phyloP scores from a whole-genome alignment of 352 stramenopile species.

The Blastocystis hominis region DNA sequence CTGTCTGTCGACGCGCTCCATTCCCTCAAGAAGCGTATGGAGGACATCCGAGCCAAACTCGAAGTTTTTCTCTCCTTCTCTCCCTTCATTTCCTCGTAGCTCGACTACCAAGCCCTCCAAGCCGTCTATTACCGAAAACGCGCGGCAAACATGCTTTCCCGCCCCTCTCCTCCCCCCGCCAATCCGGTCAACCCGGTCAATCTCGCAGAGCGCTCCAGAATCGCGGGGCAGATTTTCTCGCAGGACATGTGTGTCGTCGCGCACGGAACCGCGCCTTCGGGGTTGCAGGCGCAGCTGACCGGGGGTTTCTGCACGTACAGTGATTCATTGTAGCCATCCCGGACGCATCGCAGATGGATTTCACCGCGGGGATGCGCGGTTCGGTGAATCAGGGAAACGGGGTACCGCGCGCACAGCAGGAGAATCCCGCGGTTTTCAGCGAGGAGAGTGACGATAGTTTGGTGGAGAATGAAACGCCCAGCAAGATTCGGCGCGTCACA shows the following conservation, averaged over 20 bases:
- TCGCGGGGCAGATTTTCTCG: neutral
- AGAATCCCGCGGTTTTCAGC: neutral
- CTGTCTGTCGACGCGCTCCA: neutral
- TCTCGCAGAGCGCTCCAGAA: neutral
- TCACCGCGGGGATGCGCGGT: too few relatives aligned
- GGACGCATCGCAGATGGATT: neutral
- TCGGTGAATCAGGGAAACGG: too few relatives aligned
- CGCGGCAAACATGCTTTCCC: neutral
- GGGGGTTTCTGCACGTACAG: neutral
- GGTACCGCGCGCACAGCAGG: neutral
- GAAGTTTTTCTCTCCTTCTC: neutral
- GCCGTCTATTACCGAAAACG: conserved; percentile 20
- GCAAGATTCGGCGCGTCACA: neutral
- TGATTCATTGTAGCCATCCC: neutral
- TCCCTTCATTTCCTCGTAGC: neutral
- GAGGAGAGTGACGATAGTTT: neutral
- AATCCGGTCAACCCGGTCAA: neutral
- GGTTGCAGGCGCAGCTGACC: neutral
- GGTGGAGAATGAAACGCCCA: neutral
- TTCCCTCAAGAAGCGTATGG: conserved; percentile 24
- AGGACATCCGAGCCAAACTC: neutral
- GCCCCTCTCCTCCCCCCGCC: neutral
- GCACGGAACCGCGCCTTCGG: neutral
- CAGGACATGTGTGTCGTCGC: neutral
- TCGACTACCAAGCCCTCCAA: neutral